Evolutionary conservation across 371 early-diverging fungal species (phyloP).

Genomic region (Entomophthora muscae): DNA sequence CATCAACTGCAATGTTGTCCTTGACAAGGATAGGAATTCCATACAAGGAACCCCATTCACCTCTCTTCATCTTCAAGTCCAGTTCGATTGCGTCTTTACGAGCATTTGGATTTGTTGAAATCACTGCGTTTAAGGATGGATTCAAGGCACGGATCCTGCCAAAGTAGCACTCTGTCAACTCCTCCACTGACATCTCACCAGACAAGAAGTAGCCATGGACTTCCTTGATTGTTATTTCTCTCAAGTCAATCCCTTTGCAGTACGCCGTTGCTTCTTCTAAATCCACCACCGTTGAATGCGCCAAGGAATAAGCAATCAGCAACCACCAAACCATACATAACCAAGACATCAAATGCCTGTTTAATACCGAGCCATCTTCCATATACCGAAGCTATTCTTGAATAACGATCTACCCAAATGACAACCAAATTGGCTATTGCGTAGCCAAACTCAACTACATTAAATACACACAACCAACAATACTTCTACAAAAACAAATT

Average conservation of each 20-base stretch:
- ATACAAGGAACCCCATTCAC: slow-evolving; percentile 17
- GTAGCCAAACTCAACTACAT: too few species aligned
- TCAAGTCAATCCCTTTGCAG: neutral
- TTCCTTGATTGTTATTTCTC: neutral
- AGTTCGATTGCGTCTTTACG: slow-evolving; percentile 7
- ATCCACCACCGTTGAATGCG: too few species aligned
- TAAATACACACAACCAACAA: too few species aligned
- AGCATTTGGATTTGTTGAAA: slow-evolving; percentile 9
- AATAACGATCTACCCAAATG: too few species aligned
- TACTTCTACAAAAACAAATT: too few species aligned
- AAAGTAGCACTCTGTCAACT: slow-evolving; percentile 12
- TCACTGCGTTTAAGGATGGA: slow-evolving; percentile 10
- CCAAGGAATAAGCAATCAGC: too few species aligned
- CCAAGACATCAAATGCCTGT: too few species aligned
- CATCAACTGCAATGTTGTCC: slow-evolving; percentile 38
- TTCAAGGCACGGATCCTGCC: slow-evolving; percentile 8
- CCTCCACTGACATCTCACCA: neutral
- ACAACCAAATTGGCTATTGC: too few species aligned
- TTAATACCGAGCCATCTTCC: too few species aligned
- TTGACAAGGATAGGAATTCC: slow-evolving; percentile 48
- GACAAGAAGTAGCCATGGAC: neutral
- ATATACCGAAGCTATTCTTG: too few species aligned
- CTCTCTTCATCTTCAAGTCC: too few species aligned
- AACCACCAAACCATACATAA: too few species aligned
- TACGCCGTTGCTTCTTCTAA: neutral